Evolutionary conservation across 495 filamentous ascomycete genomes (phyloP).

Genomic region (Margaritispora aquatica): DNA sequence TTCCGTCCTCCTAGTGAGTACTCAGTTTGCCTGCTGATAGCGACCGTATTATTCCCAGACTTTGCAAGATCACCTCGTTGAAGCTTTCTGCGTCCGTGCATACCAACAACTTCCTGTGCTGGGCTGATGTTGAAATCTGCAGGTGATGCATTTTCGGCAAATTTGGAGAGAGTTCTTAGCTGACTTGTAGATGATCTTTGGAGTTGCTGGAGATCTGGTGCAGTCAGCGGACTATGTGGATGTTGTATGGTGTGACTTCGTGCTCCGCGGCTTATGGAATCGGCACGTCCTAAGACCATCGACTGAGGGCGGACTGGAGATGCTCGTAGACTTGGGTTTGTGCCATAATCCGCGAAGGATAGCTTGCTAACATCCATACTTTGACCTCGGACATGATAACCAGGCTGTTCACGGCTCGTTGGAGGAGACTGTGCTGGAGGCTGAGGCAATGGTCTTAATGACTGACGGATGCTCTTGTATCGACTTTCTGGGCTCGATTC

Average conservation of each 20-base stretch:
- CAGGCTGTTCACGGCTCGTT: constrained; percentile 2
- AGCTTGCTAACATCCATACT: constrained; percentile 46
- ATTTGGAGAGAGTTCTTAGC: constrained; percentile 79
- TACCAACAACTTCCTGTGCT: constrained; percentile 76
- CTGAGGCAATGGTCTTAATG: constrained; percentile 70
- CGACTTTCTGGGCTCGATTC: constrained; percentile 43
- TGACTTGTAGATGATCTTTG: constrained; percentile 82
- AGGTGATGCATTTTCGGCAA: constrained; percentile 65
- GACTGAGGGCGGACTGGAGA: constrained; percentile 43
- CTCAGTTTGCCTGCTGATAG: constrained; percentile 34
- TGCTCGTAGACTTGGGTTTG: constrained; percentile 23
- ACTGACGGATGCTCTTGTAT: constrained; percentile 69
- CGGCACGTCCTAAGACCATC: constrained; percentile 46
- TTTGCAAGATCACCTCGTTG: constrained; percentile 63
- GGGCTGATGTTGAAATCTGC: constrained; percentile 76
- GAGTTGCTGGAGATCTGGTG: constrained; percentile 70
- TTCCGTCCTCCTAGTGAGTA: constrained; percentile 78
- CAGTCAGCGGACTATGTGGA: constrained; percentile 41
- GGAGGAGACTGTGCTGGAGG: constrained; percentile 47
- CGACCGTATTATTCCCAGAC: constrained; percentile 36
- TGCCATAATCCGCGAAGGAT: constrained; percentile 24
- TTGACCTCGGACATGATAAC: constrained; percentile 28
- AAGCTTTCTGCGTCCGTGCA: constrained; percentile 75
- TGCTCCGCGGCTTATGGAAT: constrained; percentile 34
- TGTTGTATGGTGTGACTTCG: constrained; percentile 39